These are phyloP conservation scores for Xylariaceae sp. DNA, from an alignment of 2,329 filamentous ascomycete species.

Conservation along the genomic window DNA sequence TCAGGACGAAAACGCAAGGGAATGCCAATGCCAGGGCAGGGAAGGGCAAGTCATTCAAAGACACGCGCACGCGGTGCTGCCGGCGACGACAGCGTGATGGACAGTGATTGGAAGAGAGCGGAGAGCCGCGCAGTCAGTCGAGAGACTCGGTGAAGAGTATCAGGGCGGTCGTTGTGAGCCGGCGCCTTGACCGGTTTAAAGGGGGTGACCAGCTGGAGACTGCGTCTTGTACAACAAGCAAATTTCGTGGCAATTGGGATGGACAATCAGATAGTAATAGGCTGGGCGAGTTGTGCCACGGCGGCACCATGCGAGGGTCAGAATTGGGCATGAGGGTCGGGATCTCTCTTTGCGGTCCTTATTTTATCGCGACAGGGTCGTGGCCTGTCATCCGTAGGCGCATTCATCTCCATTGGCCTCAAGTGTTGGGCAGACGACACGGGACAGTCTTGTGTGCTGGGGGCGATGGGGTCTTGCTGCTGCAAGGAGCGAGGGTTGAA, in stretches of 20 bases:
- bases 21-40: too few relatives aligned
- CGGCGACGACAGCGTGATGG: slow-evolving; percentile 22
- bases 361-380: slow-evolving; percentile 10
- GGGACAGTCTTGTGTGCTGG: background rate
- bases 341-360: slow-evolving; percentile 13
- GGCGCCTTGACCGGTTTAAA: slow-evolving; percentile 34
- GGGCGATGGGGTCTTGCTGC: background rate
- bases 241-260: slow-evolving; percentile 23
- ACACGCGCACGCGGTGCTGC: slow-evolving; percentile 25
- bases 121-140: slow-evolving; percentile 21
- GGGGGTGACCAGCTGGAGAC: slow-evolving; percentile 27
- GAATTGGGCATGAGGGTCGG: slow-evolving; percentile 13
- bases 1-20: too few relatives aligned
- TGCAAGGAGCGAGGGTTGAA: too few relatives aligned
- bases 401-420: too few relatives aligned
- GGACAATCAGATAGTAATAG: slow-evolving; percentile 18
- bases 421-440: background rate
- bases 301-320: slow-evolving; percentile 12
- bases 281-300: slow-evolving; percentile 9
- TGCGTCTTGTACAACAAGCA: slow-evolving; percentile 21
- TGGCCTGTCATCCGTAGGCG: slow-evolving; percentile 11
- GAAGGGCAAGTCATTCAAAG: slow-evolving; percentile 7
- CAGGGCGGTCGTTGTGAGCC: slow-evolving; percentile 27
- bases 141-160: slow-evolving; percentile 33
- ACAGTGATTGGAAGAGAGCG: slow-evolving; percentile 30